These are phyloP conservation scores for Cyanidiococcus yangmingshanensis DNA, from an alignment of 23 red algal species.

Conservation along the genomic window DNA sequence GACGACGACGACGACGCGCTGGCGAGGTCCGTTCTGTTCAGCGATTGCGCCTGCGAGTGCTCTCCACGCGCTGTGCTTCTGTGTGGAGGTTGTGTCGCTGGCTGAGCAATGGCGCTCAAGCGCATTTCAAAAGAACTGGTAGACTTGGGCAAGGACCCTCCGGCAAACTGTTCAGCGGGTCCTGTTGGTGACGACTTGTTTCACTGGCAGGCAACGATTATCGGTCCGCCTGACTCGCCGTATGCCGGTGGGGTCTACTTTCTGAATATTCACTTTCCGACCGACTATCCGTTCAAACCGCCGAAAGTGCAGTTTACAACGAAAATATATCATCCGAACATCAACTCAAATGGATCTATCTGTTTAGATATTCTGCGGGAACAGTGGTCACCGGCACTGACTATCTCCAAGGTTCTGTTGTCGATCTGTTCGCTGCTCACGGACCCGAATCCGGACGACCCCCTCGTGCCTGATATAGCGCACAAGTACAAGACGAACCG, in stretches of 20 bases:
- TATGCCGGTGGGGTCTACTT: constrained; percentile 96
- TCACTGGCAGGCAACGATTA: constrained; percentile 99
- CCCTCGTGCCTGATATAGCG: constrained; percentile 96
- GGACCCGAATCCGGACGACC: constrained; percentile 97
- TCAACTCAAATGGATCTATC: constrained; percentile 96
- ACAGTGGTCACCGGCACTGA: constrained; percentile 93
- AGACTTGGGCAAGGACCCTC: constrained; percentile 96
- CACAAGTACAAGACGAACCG: constrained; percentile 98
- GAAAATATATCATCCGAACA: constrained; percentile 97
- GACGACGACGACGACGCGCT: too few species aligned
- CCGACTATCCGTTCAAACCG: constrained; percentile 98
- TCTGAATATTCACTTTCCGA: constrained; percentile 94
- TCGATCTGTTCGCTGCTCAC: constrained; percentile 98
- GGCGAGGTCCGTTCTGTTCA: too few species aligned
- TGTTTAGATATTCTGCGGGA: constrained; percentile 96
- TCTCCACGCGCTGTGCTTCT: too few species aligned
- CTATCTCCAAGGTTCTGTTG: constrained; percentile 91
- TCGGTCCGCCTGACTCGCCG: constrained; percentile 96
- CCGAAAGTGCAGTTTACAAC: constrained; percentile 94
- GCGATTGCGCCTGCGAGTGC: too few species aligned
- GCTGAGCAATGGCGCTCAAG: constrained; percentile 10
- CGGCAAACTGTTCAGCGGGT: constrained; percentile 92
- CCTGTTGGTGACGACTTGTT: constrained; percentile 91
- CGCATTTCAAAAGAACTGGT: constrained; percentile 62
- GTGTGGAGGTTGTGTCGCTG: too few species aligned